A percentile compares a stretch with the other conserved stretches of the same genome.
Conservation (phyloP, 2,329 filamentous ascomycete species). For the Clarireedia monteithiana region DNA sequence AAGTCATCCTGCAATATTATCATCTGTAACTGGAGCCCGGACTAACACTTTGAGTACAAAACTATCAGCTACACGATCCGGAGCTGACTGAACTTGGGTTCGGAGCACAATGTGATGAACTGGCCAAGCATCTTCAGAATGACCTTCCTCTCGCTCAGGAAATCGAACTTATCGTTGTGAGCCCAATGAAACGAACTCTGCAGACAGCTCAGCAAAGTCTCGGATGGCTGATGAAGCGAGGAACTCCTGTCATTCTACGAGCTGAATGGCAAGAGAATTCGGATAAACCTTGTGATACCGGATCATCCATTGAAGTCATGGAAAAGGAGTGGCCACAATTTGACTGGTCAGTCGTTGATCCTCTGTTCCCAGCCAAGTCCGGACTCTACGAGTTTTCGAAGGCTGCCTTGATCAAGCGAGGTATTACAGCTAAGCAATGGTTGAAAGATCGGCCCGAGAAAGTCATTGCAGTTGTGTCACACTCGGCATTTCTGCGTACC, state of each 20-base stretch:
- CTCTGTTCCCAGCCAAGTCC: constrained; percentile 24
- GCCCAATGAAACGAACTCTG: constrained; percentile 27
- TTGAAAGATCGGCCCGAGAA: constrained; percentile 26
- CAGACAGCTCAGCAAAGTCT: constrained; percentile 26
- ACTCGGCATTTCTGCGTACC: constrained; percentile 25
- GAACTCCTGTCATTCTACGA: constrained; percentile 23
- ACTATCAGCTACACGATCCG: constrained; percentile 24
- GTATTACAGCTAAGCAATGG: constrained; percentile 22
- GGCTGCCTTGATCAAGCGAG: constrained; percentile 19
- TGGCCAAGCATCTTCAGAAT: constrained; percentile 20
- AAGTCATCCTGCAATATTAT: constrained; percentile 19
- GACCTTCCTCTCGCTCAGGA: constrained; percentile 24
- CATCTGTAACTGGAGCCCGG: background rate
- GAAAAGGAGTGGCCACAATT: constrained; percentile 28
- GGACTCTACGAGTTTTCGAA: constrained; percentile 26
- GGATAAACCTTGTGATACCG: constrained; percentile 26
- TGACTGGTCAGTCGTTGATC: constrained; percentile 28
- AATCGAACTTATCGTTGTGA: constrained; percentile 28
- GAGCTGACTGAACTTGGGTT: constrained; percentile 21
- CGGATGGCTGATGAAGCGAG: constrained; percentile 26
- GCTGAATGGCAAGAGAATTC: constrained; percentile 30
- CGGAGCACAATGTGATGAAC: constrained; percentile 18
- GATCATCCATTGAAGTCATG: constrained; percentile 22
- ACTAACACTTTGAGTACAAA: constrained; percentile 17
- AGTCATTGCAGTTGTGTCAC: constrained; percentile 28